phyloP scores from a whole-genome alignment of 768 basidiomycete genomes.

The Auricularia heimuer region DNA sequence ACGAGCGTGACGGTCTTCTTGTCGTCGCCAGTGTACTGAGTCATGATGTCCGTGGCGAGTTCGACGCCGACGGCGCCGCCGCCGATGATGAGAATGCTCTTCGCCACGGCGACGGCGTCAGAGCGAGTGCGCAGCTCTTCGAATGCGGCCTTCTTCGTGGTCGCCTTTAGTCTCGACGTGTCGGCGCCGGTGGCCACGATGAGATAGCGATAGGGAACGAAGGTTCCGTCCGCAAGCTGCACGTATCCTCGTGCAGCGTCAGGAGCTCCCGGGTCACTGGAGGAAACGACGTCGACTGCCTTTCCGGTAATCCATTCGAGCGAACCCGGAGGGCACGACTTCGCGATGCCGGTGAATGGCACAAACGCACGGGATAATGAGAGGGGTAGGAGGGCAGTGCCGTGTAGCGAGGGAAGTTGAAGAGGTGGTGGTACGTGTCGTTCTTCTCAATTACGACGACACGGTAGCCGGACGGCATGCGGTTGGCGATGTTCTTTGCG shows the following conservation, averaged over 20 bases:
- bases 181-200: slow-evolving; percentile 52
- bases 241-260: too few species aligned
- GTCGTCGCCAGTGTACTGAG: slow-evolving; percentile 31
- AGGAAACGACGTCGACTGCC: slow-evolving; percentile 14
- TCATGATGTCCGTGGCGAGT: slow-evolving; percentile 53
- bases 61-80: slow-evolving; percentile 68
- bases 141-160: slow-evolving; percentile 31
- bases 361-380: slow-evolving; percentile 54
- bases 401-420: slow-evolving; percentile 48
- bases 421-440: slow-evolving; percentile 33
- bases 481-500: slow-evolving; percentile 27
- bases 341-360: slow-evolving; percentile 43
- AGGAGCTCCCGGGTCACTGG: slow-evolving; percentile 12
- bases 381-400: slow-evolving; percentile 40
- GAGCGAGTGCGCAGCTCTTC: slow-evolving; percentile 45
- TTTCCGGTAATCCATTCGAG: slow-evolving; percentile 14
- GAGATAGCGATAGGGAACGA: not conserved
- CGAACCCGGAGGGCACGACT: slow-evolving; percentile 16
- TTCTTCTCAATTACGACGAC: slow-evolving; percentile 53
- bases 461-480: slow-evolving; percentile 42
- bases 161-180: not conserved
- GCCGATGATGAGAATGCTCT: slow-evolving; percentile 53
- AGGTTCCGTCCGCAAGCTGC: too few species aligned
- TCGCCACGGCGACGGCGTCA: slow-evolving; percentile 33
- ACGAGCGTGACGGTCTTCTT: slow-evolving; percentile 44